Conservation (phyloP, 2,329 filamentous ascomycete genomes). For the Talaromyces sp. region DNA sequence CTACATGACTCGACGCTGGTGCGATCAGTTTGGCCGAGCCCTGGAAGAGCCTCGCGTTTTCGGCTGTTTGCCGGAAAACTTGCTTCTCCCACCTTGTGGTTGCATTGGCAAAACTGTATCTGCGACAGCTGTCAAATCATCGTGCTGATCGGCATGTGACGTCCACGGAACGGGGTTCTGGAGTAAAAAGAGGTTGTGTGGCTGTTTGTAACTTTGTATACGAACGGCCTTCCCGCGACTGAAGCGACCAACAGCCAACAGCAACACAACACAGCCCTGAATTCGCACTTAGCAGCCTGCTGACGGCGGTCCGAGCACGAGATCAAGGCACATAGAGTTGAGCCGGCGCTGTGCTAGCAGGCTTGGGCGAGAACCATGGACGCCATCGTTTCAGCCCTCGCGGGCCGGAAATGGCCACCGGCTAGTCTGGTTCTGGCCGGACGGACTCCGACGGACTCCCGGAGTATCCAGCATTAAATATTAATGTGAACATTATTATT, state of each 20-base stretch:
- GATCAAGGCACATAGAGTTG: not conserved
- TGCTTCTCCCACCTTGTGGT: not conserved
- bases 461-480: no score
- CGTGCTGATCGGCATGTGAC: not conserved
- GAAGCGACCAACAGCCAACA: not conserved
- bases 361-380: not conserved
- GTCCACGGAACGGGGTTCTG: not conserved
- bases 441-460: no score
- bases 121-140: not conserved
- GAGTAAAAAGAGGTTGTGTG: not conserved
- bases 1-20: not conserved
- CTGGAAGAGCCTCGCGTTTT: not conserved
- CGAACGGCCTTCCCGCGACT: not conserved
- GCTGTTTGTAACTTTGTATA: not conserved
- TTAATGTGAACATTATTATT: no score
- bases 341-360: not conserved
- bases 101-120: not conserved
- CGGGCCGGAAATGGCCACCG: not conserved
- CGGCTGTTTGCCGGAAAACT: not conserved
- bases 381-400: not conserved
- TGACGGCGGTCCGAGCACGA: not conserved
- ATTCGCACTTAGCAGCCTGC: not conserved
- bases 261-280: not conserved
- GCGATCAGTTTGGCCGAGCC: not conserved
- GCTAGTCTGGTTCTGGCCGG: no score